phyloP scores from a whole-genome alignment of 148 eudicot genomes.

The Diospyros lotus region DNA sequence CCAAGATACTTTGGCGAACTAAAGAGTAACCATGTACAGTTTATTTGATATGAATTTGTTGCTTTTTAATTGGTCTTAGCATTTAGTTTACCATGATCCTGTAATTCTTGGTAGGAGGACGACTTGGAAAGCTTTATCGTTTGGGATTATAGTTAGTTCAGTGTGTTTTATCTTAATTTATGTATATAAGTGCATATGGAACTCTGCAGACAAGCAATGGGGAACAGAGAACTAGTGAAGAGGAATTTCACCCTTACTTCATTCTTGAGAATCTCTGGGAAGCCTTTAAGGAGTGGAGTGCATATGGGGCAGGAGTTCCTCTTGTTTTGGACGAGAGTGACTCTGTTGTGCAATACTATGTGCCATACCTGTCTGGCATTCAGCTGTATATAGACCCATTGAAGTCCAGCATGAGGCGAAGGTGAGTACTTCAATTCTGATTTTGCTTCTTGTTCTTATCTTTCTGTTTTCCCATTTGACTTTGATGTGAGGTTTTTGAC shows the following conservation, averaged over 20 bases:
- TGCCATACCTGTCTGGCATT: constrained; percentile 81
- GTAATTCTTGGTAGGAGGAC: background rate
- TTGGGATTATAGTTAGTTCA: background rate
- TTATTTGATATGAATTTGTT: background rate
- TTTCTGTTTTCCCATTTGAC: background rate
- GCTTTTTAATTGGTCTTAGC: background rate
- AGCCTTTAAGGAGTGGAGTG: constrained; percentile 95
- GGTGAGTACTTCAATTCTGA: constrained; percentile 35
- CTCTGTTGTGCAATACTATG: constrained; percentile 89
- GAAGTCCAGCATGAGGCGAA: constrained; percentile 34
- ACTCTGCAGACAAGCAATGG: constrained; percentile 54
- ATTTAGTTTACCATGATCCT: background rate
- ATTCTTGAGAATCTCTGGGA: constrained; percentile 94
- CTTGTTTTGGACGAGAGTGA: constrained; percentile 66
- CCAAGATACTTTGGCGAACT: background rate
- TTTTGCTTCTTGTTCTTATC: background rate
- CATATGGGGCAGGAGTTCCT: constrained; percentile 94
- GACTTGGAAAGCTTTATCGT: background rate
- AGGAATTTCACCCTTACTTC: constrained; percentile 58
- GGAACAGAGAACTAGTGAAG: constrained; percentile 46
- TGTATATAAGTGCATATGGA: constrained; percentile 10
- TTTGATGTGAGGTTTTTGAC: background rate
- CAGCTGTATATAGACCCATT: constrained; percentile 76
- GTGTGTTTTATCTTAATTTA: constrained; percentile 1
- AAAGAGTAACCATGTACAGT: background rate